Evolutionary conservation across 257 asterid species (phyloP), one percentile per base, ranked within the genome.

Genomic region (Solanum pinnatisectum): DNA sequence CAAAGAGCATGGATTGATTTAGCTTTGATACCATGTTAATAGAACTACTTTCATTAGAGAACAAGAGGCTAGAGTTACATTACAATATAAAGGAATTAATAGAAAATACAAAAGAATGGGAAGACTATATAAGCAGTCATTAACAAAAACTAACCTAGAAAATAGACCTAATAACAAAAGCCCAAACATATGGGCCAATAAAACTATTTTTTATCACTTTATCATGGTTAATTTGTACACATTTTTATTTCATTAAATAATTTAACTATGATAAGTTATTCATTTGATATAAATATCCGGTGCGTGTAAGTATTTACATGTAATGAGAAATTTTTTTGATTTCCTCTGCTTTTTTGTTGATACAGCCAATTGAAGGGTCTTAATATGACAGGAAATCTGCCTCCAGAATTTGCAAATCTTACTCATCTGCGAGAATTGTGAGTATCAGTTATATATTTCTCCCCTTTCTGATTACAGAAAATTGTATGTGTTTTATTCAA

Each of bases 381-480:
- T 84, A 94, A 91, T 88, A 87, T 96, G 93, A 89, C 93, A 3
- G 99, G 98, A 90, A 89, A 23, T 85, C 86, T 96, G 89, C 98
- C 99, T 6, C 90, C 68, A 90, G 98, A 95, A 78, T 92, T 96
- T 79, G 89, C 88, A 23, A 89, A 94, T 86, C 98, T 97, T 67
- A 87, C 70, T 36, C 84, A 90, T 88, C 93, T 95, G 73, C 87
- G 10, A 76, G 92, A 90, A 78, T 18, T 97, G 99, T 97, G 92
- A 94, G 98, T 83, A 42, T 44, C 68, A 67, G 25, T 77, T 76
- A 39, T 44, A 76, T 76, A 68, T 77, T 39, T 12, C 60, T 77
- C 36, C 15, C 84, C 84, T 77, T 39, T 40, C 42, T 72, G 60
- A 77, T 39, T 40, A 13, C 23, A 77, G 84, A 77, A 40, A n/a